phyloP scores from a whole-genome alignment of 805 yeast genomes.

The Maudiozyma barnettii region DNA sequence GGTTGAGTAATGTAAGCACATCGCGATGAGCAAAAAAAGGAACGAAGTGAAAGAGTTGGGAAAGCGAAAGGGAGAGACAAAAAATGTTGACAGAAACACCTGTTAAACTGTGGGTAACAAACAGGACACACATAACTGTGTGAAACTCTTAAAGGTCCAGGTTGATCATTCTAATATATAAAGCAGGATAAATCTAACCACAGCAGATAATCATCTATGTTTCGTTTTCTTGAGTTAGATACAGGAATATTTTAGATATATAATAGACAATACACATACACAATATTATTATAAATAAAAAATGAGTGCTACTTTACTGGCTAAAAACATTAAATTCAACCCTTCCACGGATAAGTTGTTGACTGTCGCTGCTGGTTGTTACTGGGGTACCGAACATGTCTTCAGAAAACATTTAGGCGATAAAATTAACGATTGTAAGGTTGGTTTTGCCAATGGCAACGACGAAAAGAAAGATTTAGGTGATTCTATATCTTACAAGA shows the following conservation, averaged over 20 bases:
- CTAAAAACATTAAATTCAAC: slow-evolving; percentile 33
- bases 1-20: background rate
- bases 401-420: slow-evolving; percentile 58
- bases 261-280: too few relatives aligned
- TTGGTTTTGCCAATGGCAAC: slow-evolving; percentile 84
- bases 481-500: slow-evolving; percentile 40
- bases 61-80: too few relatives aligned
- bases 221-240: too few relatives aligned
- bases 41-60: background rate
- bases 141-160: too few relatives aligned
- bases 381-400: slow-evolving; percentile 86
- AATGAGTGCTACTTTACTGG: slow-evolving; percentile 22
- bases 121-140: background rate
- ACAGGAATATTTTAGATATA: too few relatives aligned
- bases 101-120: background rate
- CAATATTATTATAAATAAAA: background rate
- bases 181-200: too few relatives aligned
- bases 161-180: too few relatives aligned
- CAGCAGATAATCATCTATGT: too few relatives aligned
- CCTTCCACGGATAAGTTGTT: slow-evolving; percentile 43
- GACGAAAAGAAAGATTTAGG: slow-evolving; percentile 35
- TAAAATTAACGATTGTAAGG: slow-evolving; percentile 62
- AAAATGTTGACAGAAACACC: too few relatives aligned
- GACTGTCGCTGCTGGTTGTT: slow-evolving; percentile 63
- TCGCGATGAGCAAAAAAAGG: background rate